Percentiles rank a stretch among this genome's conserved stretches.
Evolutionary conservation across 2,329 filamentous ascomycete genomes (phyloP).

Genomic region (Monosporascus sp.): DNA sequence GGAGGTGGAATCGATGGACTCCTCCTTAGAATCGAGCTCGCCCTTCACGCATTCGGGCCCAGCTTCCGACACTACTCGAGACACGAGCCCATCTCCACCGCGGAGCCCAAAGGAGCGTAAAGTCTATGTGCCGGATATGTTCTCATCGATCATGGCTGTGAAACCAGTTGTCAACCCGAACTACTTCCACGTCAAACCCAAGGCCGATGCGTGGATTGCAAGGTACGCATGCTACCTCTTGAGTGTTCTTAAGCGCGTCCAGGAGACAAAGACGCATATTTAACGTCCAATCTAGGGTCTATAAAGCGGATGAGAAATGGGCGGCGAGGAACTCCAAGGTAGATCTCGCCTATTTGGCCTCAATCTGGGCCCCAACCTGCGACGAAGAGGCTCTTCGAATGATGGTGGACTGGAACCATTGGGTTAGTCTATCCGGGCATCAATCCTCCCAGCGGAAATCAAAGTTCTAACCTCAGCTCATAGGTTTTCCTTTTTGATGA

Average conservation of each 20-base stretch:
- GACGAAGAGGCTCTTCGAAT: conserved; percentile 8
- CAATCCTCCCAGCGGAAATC: background rate
- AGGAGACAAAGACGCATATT: too few relatives aligned
- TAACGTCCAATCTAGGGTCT: conserved; percentile 2
- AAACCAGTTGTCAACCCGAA: conserved; percentile 10
- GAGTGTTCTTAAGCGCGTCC: background rate
- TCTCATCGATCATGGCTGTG: conserved; percentile 12
- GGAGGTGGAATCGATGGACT: too few relatives aligned
- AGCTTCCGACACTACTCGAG: too few relatives aligned
- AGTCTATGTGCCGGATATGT: conserved; percentile 8
- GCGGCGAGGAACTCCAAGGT: conserved; percentile 2
- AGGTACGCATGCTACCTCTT: background rate
- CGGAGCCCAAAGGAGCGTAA: too few relatives aligned
- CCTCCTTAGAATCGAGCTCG: too few relatives aligned
- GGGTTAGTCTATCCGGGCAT: conserved; percentile 4
- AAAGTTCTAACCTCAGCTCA: background rate
- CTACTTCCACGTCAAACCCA: conserved; percentile 11
- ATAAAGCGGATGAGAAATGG: conserved; percentile 8
- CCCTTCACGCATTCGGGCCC: too few relatives aligned
- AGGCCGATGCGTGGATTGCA: conserved; percentile 11
- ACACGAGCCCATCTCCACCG: too few relatives aligned
- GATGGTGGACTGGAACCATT: conserved; percentile 11
- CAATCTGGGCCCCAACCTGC: conserved; percentile 7
- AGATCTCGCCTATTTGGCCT: conserved; percentile 7
- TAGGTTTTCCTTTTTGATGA: conserved; percentile 12